A percentile compares a stretch with the other conserved stretches of the same genome.
Evolutionary conservation across 495 filamentous ascomycete species (phyloP).

Genomic region (Thermothielavioides terrestris): DNA sequence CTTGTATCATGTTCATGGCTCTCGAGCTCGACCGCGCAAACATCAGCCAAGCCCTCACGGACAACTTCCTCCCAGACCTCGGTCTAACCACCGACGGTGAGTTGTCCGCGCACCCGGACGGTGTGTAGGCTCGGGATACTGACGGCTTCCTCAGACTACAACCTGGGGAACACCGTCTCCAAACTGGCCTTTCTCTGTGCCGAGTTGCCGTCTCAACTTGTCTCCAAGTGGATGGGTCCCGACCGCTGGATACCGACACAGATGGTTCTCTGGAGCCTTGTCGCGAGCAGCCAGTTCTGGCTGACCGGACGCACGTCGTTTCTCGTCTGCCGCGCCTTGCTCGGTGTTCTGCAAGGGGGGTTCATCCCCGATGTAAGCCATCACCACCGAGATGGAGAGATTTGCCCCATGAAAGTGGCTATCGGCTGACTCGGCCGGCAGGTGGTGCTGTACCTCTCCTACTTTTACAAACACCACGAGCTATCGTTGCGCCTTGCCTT

Average conservation of each 20-base stretch:
- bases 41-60: slow-evolving; percentile 32
- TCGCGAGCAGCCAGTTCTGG: slow-evolving; percentile 60
- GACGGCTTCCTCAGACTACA: slow-evolving; percentile 46
- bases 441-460: slow-evolving; percentile 58
- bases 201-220: slow-evolving; percentile 66
- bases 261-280: slow-evolving; percentile 69
- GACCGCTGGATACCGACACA: slow-evolving; percentile 81
- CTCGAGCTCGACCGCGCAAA: slow-evolving; percentile 76
- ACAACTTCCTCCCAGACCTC: slow-evolving; percentile 33
- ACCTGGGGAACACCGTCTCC: slow-evolving; percentile 69
- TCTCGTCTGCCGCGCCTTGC: slow-evolving; percentile 52
- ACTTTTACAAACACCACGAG: slow-evolving; percentile 56
- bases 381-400: too few species aligned
- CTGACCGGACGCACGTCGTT: slow-evolving; percentile 54
- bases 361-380: slow-evolving; percentile 45
- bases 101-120: background rate
- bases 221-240: slow-evolving; percentile 70
- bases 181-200: slow-evolving; percentile 58
- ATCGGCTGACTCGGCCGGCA: slow-evolving; percentile 2
- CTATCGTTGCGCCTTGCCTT: slow-evolving; percentile 44
- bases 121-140: too few species aligned
- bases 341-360: slow-evolving; percentile 70
- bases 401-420: too few species aligned
- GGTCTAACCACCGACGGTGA: slow-evolving; percentile 30
- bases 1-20: slow-evolving; percentile 75